Conservation (phyloP, 495 filamentous ascomycete species). For the Podospora fimiseda region DNA sequence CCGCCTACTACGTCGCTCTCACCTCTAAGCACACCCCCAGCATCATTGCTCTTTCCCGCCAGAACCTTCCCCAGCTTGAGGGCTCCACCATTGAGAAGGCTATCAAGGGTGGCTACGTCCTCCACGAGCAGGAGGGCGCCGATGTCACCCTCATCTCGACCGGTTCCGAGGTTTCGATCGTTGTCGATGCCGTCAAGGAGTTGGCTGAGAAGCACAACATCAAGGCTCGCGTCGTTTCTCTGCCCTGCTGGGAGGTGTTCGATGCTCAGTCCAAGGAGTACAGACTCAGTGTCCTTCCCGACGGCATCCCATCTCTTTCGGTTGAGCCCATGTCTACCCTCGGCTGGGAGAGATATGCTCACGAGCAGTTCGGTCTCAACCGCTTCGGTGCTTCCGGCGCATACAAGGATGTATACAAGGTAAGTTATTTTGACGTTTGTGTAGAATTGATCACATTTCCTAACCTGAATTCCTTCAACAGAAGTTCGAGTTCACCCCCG, state of each 20-base stretch:
- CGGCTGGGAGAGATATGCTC: conserved; percentile 96
- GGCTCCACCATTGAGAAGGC: conserved; percentile 78
- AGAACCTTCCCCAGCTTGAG: conserved; percentile 98
- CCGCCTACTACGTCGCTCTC: conserved; percentile 93
- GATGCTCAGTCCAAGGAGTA: conserved; percentile 92
- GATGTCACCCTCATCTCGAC: conserved; percentile 88
- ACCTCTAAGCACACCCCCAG: conserved; percentile 85
- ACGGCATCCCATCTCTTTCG: conserved; percentile 87
- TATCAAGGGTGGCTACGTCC: conserved; percentile 91
- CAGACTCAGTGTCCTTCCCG: conserved; percentile 81
- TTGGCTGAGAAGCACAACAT: conserved; percentile 85
- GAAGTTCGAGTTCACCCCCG: conserved; percentile 99
- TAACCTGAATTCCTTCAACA: conserved; percentile 32
- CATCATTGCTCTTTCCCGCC: conserved; percentile 91
- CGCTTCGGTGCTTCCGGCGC: conserved; percentile 93
- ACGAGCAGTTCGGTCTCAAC: conserved; percentile 99
- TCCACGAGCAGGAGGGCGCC: conserved; percentile 75
- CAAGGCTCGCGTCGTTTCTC: conserved; percentile 85
- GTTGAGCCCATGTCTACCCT: conserved; percentile 89
- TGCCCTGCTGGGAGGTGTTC: conserved; percentile 97
- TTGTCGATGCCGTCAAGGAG: conserved; percentile 82
- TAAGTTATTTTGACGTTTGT: conserved; percentile 38
- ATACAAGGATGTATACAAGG: conserved; percentile 97
- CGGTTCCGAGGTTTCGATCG: conserved; percentile 92
- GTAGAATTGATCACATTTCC: background rate